A percentile compares a stretch with the other conserved stretches of the same genome.
Evolutionary conservation across 116 monocot species (phyloP).

Genomic region (Trichopus zeylanicus): DNA sequence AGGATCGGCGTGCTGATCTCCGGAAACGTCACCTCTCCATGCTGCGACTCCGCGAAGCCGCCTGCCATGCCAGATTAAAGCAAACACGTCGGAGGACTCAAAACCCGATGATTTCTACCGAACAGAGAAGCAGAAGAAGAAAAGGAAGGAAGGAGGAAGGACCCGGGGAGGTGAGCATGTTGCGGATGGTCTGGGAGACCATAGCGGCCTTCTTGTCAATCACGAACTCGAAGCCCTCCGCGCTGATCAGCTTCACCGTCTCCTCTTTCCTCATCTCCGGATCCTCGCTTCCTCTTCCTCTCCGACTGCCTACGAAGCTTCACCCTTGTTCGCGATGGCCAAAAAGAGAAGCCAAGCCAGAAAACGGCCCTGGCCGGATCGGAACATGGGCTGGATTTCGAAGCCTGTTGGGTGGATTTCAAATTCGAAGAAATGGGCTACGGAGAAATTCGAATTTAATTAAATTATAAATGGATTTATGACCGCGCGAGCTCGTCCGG

Average conservation of each 20-base stretch:
- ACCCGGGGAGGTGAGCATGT: slow-evolving; percentile 99
- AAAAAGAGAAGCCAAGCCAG: too few relatives aligned
- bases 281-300: background rate
- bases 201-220: slow-evolving; percentile 85
- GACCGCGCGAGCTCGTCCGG: too few relatives aligned
- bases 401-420: too few relatives aligned
- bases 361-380: too few relatives aligned
- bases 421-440: too few relatives aligned
- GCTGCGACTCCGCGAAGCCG: slow-evolving; percentile 71
- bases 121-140: background rate
- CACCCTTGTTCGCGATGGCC: too few relatives aligned
- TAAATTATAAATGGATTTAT: too few relatives aligned
- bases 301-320: too few relatives aligned
- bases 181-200: slow-evolving; percentile 91
- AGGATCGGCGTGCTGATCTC: slow-evolving; percentile 79
- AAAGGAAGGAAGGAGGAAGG: background rate
- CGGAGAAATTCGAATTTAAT: too few relatives aligned
- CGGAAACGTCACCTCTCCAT: slow-evolving; percentile 78
- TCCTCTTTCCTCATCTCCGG: slow-evolving; percentile 67
- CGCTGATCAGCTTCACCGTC: slow-evolving; percentile 88
- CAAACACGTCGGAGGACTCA: background rate
- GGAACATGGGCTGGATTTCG: too few relatives aligned
- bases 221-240: slow-evolving; percentile 96
- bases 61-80: slow-evolving; percentile 24
- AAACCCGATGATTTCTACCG: background rate